Evolutionary conservation across 768 basidiomycete genomes (phyloP).

Genomic region (Paxillus rubicundulus): DNA sequence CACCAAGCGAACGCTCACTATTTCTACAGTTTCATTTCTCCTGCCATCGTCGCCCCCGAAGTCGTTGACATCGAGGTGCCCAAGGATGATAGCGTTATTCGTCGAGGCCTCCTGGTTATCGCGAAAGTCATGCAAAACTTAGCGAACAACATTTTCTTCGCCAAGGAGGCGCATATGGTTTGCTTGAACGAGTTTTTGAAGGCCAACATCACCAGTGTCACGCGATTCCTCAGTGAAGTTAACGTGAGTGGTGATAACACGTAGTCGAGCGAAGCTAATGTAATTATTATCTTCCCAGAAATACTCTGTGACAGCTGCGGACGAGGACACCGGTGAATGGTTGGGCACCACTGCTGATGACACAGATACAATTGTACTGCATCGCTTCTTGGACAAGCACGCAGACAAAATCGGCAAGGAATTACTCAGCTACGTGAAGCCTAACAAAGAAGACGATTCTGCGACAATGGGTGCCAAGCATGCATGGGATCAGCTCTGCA

Average conservation of each 20-base stretch:
- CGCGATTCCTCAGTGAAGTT: constrained; percentile 73
- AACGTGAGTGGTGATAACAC: constrained; percentile 44
- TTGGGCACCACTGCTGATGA: constrained; percentile 75
- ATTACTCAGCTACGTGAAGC: constrained; percentile 67
- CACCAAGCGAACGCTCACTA: not conserved
- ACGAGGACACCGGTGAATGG: constrained; percentile 72
- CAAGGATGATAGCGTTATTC: constrained; percentile 55
- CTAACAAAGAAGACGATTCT: constrained; percentile 51
- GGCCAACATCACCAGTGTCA: constrained; percentile 68
- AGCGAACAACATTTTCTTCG: constrained; percentile 92
- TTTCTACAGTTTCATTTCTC: constrained; percentile 76
- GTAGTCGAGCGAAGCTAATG: not conserved
- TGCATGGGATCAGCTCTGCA: constrained; percentile 83
- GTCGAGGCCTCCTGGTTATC: constrained; percentile 80
- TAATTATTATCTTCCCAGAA: constrained; percentile 31
- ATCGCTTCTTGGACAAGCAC: constrained; percentile 81
- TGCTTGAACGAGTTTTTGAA: constrained; percentile 73
- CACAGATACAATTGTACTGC: constrained; percentile 78
- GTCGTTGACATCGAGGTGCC: constrained; percentile 80
- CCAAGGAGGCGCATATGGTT: constrained; percentile 86
- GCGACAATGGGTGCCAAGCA: constrained; percentile 65
- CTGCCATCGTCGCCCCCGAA: constrained; percentile 85
- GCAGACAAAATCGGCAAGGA: constrained; percentile 88
- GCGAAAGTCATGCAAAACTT: constrained; percentile 92
- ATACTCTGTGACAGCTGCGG: constrained; percentile 41